Evolutionary conservation across 495 filamentous ascomycete species (phyloP), one percentile per base, ranked within the genome.

Genomic region (Penicillium fimorum): DNA sequence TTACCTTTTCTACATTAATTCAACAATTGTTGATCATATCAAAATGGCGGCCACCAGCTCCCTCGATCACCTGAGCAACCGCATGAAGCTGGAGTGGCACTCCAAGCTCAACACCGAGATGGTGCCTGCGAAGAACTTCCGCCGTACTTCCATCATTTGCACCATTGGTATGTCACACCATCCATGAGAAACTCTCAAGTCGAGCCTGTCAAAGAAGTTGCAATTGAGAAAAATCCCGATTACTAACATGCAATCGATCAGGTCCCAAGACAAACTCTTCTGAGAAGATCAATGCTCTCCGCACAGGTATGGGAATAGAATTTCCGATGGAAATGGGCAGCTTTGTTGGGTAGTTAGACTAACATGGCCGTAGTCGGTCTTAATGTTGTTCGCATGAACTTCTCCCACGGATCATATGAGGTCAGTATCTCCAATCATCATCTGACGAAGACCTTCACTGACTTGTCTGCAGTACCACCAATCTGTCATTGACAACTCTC

Each of bases 301-400:
- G 92, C 70, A 85, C 79, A 64, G 80, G 84, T 84, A 77, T 46
- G 68, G 48, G 29, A 30, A 42, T 4, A 18, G 15, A 20, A 43
- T 47, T 38, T 29, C 47, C 35, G 32, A 45, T 18, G 13, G 27
- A 32, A 22, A 58, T 56, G 30, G 27, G 33, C 12, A 13, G 32
- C 13, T 9, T 30, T 47, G 38, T 17, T 5, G 29, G 46, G 30
- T 46, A 17, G 47, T 20, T 53, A 50, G 38, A 58, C 60, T 68
- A 50, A 68, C 48, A 40, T 9, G 30, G 42, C 24, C 47, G 59
- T 57, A 87, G 87, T 85, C 59, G 94, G 94, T 73, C 85, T 97
- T 59, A 97, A 97, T 74, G 91, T 98, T 58, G 94, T 97, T 60
- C 95, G 94, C 73, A 95, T 96, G 92, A 98, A 98, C 85, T 98